phyloP scores from a whole-genome alignment of 495 filamentous ascomycete species.

The Jackrogersella multiformis region DNA sequence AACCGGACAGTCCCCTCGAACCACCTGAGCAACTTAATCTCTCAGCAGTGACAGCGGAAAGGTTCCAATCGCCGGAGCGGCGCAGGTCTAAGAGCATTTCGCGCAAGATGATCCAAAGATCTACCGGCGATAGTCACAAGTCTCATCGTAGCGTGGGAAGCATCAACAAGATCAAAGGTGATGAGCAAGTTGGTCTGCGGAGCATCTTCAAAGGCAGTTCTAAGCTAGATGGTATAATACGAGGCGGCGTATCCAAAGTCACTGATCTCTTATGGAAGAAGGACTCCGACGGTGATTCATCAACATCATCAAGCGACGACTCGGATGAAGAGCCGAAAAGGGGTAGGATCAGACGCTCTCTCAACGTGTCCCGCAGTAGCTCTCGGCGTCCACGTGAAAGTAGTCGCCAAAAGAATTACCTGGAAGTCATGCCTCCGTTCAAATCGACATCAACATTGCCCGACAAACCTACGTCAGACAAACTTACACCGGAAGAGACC shows the following conservation, averaged over 20 bases:
- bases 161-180: constrained; percentile 48
- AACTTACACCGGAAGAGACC: constrained; percentile 23
- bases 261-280: constrained; percentile 60
- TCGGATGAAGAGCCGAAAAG: constrained; percentile 51
- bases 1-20: constrained; percentile 28
- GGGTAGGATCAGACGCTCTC: constrained; percentile 45
- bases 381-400: constrained; percentile 37
- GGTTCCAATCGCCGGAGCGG: constrained; percentile 42
- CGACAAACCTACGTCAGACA: constrained; percentile 24
- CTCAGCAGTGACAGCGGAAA: constrained; percentile 40
- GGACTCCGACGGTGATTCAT: constrained; percentile 47
- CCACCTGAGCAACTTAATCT: constrained; percentile 31
- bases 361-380: constrained; percentile 30
- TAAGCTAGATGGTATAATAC: constrained; percentile 59
- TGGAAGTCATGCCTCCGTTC: constrained; percentile 55
- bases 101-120: constrained; percentile 43
- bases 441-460: constrained; percentile 28
- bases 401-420: constrained; percentile 47
- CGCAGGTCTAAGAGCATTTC: constrained; percentile 51
- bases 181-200: constrained; percentile 54
- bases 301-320: constrained; percentile 51
- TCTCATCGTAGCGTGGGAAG: constrained; percentile 52
- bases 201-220: constrained; percentile 55
- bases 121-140: constrained; percentile 49
- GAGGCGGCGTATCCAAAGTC: constrained; percentile 59